phyloP scores from a whole-genome alignment of 495 filamentous ascomycete species.

The Podospora pseudocomata region DNA sequence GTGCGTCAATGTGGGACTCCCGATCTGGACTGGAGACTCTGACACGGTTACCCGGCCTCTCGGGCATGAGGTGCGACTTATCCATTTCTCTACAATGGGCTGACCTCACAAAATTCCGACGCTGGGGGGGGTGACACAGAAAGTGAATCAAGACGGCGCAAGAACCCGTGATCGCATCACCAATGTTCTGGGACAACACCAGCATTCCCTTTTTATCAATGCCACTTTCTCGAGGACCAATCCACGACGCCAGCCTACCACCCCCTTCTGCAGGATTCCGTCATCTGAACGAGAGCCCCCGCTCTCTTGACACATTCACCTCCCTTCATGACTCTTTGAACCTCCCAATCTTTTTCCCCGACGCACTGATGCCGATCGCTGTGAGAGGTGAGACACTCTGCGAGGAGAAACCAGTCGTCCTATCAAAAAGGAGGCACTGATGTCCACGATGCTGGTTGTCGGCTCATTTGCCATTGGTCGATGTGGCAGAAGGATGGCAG shows the following conservation, averaged over 20 bases:
- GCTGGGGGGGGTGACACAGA: background rate
- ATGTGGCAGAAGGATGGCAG: background rate
- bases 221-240: background rate
- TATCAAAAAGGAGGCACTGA: background rate
- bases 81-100: conserved; percentile 20
- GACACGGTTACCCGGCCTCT: conserved; percentile 6
- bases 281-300: background rate
- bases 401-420: background rate
- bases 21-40: conserved; percentile 5
- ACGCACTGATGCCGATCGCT: background rate
- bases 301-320: background rate
- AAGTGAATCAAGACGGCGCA: background rate
- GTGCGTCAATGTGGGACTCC: background rate
- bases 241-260: background rate
- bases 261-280: conserved; percentile 1
- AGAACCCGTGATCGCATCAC: background rate
- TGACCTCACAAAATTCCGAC: conserved; percentile 3
- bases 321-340: background rate
- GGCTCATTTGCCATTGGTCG: background rate
- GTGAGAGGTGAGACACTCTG: background rate
- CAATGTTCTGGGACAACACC: background rate
- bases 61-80: conserved; percentile 25
- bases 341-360: background rate
- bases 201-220: background rate
- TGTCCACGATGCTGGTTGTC: background rate